These are phyloP conservation scores for Zancudomyces culisetae DNA, from an alignment of 371 early-diverging fungal species.

Conservation along the genomic window DNA sequence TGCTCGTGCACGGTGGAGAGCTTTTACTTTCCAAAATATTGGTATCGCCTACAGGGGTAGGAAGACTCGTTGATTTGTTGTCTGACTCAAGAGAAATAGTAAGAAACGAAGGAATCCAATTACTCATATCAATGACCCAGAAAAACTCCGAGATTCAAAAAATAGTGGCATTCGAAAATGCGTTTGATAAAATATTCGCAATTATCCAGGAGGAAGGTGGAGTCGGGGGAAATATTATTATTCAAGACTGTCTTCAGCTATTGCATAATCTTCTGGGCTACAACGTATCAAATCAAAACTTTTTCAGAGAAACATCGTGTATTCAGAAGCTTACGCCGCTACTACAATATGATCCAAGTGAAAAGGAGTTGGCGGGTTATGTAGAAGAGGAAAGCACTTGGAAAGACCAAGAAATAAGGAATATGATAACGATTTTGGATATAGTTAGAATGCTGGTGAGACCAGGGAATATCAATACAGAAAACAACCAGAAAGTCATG, in stretches of 20 bases:
- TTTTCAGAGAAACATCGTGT: constrained; percentile 86
- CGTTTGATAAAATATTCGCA: constrained; percentile 72
- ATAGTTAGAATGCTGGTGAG: constrained; percentile 72
- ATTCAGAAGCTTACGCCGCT: constrained; percentile 63
- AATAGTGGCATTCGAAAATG: constrained; percentile 91
- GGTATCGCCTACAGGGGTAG: constrained; percentile 74
- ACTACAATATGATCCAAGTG: constrained; percentile 35
- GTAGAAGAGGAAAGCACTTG: constrained; percentile 16
- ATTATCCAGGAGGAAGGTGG: constrained; percentile 84
- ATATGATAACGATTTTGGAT: constrained; percentile 61
- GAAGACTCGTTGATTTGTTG: constrained; percentile 76
- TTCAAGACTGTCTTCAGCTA: constrained; percentile 85
- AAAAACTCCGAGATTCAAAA: constrained; percentile 90
- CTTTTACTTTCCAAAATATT: constrained; percentile 69
- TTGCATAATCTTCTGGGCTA: constrained; percentile 75
- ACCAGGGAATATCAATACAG: constrained; percentile 68
- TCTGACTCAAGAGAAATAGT: constrained; percentile 84
- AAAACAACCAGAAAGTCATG: constrained; percentile 74
- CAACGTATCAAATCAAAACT: constrained; percentile 77
- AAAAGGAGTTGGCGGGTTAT: constrained; percentile 29
- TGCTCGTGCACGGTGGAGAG: constrained; percentile 24
- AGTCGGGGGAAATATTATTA: constrained; percentile 81
- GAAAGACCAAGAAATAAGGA: constrained; percentile 59
- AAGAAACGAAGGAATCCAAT: constrained; percentile 80
- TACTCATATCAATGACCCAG: constrained; percentile 72